A percentile compares a stretch with the other conserved stretches of the same genome.
Conservation (phyloP, 495 filamentous ascomycete genomes). For the Neurospora sp. region DNA sequence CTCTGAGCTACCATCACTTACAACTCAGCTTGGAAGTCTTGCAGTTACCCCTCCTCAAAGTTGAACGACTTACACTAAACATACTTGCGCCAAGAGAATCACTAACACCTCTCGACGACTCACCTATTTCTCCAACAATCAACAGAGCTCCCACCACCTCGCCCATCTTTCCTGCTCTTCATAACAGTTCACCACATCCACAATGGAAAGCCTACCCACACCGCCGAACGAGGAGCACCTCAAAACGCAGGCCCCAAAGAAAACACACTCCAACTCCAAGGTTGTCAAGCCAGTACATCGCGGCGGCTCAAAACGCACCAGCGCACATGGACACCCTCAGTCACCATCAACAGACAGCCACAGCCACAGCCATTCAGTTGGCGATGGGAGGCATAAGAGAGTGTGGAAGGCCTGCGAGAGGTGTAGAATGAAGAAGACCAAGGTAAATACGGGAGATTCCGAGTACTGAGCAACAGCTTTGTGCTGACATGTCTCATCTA, state of each 20-base stretch:
- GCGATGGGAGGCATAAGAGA: conserved; percentile 47
- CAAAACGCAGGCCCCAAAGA: conserved; percentile 18
- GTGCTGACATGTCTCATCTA: conserved; percentile 12
- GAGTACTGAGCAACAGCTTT: background rate
- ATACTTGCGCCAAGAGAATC: background rate
- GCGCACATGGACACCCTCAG: conserved; percentile 17
- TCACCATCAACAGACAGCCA: conserved; percentile 20
- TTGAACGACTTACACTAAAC: background rate
- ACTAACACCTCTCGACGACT: conserved; percentile 6
- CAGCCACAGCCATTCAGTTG: conserved; percentile 15
- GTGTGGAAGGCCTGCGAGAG: conserved; percentile 64
- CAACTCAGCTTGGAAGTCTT: background rate
- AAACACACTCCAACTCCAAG: conserved; percentile 15
- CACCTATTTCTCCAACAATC: background rate
- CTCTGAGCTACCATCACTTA: conserved; percentile 4
- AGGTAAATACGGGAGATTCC: conserved; percentile 29
- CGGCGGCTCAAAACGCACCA: conserved; percentile 17
- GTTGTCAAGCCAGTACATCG: conserved; percentile 20
- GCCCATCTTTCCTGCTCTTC: background rate
- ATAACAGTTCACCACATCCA: conserved; percentile 4
- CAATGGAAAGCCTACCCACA: conserved; percentile 38
- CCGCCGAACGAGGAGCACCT: conserved; percentile 35
- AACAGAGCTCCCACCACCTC: background rate
- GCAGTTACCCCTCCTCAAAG: background rate
- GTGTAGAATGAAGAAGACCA: conserved; percentile 64